Percentiles rank a stretch among this genome's conserved stretches.
Conservation (phyloP, 495 filamentous ascomycete genomes). For the Xylaria bambusicola region DNA sequence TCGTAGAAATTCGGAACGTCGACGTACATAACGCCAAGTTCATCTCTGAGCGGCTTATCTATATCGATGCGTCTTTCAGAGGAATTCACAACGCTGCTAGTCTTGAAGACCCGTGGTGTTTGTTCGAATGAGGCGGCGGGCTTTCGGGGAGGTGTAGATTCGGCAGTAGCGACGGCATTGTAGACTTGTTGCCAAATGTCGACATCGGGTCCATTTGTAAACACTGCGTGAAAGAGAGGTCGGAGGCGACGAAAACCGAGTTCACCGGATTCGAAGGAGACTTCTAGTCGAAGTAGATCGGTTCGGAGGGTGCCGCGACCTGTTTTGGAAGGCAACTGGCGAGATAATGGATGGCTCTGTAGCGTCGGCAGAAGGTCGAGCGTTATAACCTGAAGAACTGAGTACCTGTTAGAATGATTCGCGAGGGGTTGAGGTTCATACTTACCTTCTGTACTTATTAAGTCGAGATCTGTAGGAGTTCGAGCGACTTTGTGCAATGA, state of each 20-base stretch:
- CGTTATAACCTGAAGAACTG: neutral
- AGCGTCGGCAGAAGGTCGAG: neutral
- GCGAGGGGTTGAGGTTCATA: neutral
- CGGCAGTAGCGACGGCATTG: slow-evolving; percentile 29
- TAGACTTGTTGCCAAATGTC: slow-evolving; percentile 38
- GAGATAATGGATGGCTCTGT: neutral
- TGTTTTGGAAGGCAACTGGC: slow-evolving; percentile 1
- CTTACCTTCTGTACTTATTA: no score
- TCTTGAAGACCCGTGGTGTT: slow-evolving; percentile 42
- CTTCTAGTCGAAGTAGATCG: neutral
- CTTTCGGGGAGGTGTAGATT: slow-evolving; percentile 37
- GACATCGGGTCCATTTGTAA: slow-evolving; percentile 26
- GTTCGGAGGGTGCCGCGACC: neutral
- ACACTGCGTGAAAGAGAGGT: slow-evolving; percentile 1
- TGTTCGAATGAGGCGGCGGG: slow-evolving; percentile 32
- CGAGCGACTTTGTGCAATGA: neutral
- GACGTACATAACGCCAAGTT: slow-evolving; percentile 39
- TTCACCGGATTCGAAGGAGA: no score
- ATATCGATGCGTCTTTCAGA: slow-evolving; percentile 43
- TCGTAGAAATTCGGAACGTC: slow-evolving; percentile 36
- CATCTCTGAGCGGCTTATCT: slow-evolving; percentile 39
- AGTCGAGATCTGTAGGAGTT: neutral
- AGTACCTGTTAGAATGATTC: neutral
- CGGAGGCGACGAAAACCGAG: slow-evolving; percentile 9
- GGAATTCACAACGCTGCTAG: slow-evolving; percentile 41